These are phyloP conservation scores for Elsinoe ampelina DNA, from an alignment of 2,329 filamentous ascomycete species.

Conservation along the genomic window DNA sequence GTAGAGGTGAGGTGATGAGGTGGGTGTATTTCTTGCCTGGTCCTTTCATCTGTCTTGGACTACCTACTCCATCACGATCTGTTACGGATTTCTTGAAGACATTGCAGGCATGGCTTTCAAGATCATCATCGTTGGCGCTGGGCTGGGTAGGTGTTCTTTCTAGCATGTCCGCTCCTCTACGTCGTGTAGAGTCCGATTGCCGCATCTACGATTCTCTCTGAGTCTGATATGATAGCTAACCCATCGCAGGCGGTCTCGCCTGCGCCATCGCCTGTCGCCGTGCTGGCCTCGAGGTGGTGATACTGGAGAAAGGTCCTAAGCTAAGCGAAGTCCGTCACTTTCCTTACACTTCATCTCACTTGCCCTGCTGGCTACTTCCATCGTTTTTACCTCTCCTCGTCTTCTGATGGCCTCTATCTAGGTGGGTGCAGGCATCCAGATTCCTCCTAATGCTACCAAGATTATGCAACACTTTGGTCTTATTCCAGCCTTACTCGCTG, in stretches of 20 bases:
- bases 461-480: slow-evolving; percentile 6
- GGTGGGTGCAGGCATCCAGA: slow-evolving; percentile 7
- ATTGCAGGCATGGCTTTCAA: not conserved
- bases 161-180: too few relatives aligned
- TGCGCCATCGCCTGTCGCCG: slow-evolving; percentile 10
- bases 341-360: not conserved
- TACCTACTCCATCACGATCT: not conserved
- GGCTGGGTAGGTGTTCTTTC: not conserved
- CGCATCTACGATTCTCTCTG: not conserved
- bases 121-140: not conserved
- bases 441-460: not conserved
- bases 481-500: not conserved
- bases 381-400: too few relatives aligned
- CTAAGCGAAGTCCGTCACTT: not conserved
- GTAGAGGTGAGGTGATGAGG: not conserved
- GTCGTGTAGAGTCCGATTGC: too few relatives aligned
- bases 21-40: not conserved
- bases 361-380: too few relatives aligned
- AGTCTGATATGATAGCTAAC: not conserved
- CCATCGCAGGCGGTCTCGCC: not conserved
- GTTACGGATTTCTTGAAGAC: too few relatives aligned
- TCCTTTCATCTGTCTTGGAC: not conserved
- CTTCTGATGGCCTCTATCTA: not conserved
- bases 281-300: not conserved
- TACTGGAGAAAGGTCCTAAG: not conserved